phyloP scores from a whole-genome alignment of 2,329 filamentous ascomycete genomes.

The Penicillium sp. region DNA sequence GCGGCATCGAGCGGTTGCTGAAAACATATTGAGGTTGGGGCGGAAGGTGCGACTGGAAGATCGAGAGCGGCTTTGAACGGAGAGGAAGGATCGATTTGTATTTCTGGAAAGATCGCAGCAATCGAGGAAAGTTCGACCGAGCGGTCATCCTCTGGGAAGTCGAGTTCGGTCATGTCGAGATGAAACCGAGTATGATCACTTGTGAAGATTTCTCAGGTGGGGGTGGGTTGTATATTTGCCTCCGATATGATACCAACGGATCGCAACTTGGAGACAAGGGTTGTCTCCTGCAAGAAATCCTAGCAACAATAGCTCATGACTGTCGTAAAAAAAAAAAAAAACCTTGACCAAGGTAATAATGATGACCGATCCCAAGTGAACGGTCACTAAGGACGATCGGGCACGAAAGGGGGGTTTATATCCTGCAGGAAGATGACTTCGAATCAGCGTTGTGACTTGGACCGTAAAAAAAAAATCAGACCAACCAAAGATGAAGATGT shows the following conservation, averaged over 20 bases:
- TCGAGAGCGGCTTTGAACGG: conserved; percentile 55
- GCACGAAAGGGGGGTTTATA: conserved; percentile 11
- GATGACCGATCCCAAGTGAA: conserved; percentile 4
- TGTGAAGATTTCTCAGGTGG: conserved; percentile 7
- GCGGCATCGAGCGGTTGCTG: conserved; percentile 36
- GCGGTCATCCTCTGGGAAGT: conserved; percentile 54
- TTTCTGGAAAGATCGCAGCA: conserved; percentile 63
- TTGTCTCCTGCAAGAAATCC: neutral
- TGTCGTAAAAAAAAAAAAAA: neutral
- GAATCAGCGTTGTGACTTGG: conserved; percentile 1
- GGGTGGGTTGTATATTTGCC: neutral
- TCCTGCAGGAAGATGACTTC: conserved; percentile 6
- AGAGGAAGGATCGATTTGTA: conserved; percentile 48
- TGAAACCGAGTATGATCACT: neutral
- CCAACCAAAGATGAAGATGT: conserved; percentile 17
- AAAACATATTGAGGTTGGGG: conserved; percentile 52
- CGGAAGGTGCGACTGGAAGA: conserved; percentile 55
- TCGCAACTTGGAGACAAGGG: neutral
- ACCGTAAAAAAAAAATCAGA: neutral
- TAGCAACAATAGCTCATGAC: neutral
- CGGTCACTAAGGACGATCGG: conserved; percentile 15
- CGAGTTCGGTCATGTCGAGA: conserved; percentile 39
- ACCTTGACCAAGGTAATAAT: neutral
- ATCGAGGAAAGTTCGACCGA: conserved; percentile 60
- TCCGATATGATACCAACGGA: neutral